These are phyloP conservation scores for Protomyces gravidus DNA, from an alignment of 1,139 yeast species.

Conservation along the genomic window DNA sequence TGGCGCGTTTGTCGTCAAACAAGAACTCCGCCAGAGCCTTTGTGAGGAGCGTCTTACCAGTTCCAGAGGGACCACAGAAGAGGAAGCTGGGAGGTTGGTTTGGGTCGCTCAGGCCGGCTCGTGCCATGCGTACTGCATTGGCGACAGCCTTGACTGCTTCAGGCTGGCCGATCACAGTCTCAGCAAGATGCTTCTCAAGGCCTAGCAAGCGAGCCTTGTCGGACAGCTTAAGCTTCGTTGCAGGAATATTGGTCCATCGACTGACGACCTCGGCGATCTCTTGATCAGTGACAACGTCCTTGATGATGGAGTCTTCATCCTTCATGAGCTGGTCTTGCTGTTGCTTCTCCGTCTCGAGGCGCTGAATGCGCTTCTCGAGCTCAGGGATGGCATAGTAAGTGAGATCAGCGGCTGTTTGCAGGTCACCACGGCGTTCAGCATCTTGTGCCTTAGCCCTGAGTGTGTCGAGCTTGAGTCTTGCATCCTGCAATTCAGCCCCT, in stretches of 20 bases:
- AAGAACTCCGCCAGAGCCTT: conserved; percentile 93
- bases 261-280: conserved; percentile 97
- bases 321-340: conserved; percentile 46
- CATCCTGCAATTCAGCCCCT: conserved; percentile 81
- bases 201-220: conserved; percentile 88
- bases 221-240: conserved; percentile 88
- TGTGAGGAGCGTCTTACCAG: conserved; percentile 97
- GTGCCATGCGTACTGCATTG: conserved; percentile 83
- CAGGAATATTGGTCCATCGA: conserved; percentile 96
- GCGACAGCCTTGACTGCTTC: conserved; percentile 96
- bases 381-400: conserved; percentile 96
- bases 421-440: conserved; percentile 95
- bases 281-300: conserved; percentile 86
- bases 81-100: conserved; percentile 93
- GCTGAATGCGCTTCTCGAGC: conserved; percentile 66
- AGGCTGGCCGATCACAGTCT: conserved; percentile 88
- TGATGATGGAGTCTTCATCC: conserved; percentile 55
- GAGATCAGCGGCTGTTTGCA: conserved; percentile 90
- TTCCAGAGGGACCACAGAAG: conserved; percentile 92
- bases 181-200: conserved; percentile 82
- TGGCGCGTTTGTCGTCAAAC: conserved; percentile 92
- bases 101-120: conserved; percentile 96
- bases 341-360: conserved; percentile 71
- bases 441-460: conserved; percentile 87
- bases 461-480: conserved; percentile 87